Evolutionary conservation across 352 stramenopile genomes (phyloP).

Genomic region (Sclerospora graminicola): DNA sequence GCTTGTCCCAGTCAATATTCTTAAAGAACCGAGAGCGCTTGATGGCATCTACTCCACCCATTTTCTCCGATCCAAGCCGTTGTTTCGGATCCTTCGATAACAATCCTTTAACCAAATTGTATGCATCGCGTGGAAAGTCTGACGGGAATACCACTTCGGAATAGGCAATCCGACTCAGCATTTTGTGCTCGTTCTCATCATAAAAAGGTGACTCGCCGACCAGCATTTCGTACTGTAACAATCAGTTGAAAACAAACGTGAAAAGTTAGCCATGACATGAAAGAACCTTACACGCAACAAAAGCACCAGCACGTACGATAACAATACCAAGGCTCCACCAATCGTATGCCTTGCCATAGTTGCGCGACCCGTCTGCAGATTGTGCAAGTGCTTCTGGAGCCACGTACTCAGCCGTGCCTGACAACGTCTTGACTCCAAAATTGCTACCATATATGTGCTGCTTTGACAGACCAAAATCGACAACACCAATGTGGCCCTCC

Average conservation of each 20-base stretch:
- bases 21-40: conserved; percentile 66
- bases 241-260: conserved; percentile 4
- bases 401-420: conserved; percentile 81
- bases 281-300: neutral
- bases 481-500: conserved; percentile 80
- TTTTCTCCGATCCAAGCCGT: conserved; percentile 51
- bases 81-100: conserved; percentile 62
- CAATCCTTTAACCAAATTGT: conserved; percentile 65
- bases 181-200: conserved; percentile 84
- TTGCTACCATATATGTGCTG: conserved; percentile 83
- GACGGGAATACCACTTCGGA: conserved; percentile 62
- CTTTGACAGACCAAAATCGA: conserved; percentile 84
- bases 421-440: conserved; percentile 80
- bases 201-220: conserved; percentile 82
- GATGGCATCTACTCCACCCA: conserved; percentile 60
- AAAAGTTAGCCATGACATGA: conserved; percentile 3
- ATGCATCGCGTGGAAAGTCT: conserved; percentile 66
- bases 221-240: conserved; percentile 78
- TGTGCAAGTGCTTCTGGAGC: conserved; percentile 76
- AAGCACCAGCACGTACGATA: conserved; percentile 39
- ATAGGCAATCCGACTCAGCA: conserved; percentile 79
- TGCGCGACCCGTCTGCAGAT: conserved; percentile 63
- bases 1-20: conserved; percentile 64
- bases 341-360: conserved; percentile 85
- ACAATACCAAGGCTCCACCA: conserved; percentile 86